phyloP scores from a whole-genome alignment of 345 rosid genomes.

The Geranium brycei region DNA sequence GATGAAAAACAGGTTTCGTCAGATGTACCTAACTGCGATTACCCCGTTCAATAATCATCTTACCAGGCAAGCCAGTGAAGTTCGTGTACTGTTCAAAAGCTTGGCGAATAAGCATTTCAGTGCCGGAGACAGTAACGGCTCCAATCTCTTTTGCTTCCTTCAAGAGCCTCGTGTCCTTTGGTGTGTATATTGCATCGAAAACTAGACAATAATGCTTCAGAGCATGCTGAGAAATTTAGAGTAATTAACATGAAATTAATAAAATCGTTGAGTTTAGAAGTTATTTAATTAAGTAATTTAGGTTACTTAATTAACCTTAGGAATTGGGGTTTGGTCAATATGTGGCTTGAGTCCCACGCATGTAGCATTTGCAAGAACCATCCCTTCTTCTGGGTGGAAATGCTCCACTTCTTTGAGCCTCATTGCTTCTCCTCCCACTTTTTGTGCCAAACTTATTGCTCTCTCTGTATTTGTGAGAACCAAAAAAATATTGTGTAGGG shows the following conservation, averaged over 20 bases:
- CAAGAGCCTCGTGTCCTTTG: constrained; percentile 30
- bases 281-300: too few species aligned
- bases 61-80: constrained; percentile 48
- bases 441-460: constrained; percentile 29
- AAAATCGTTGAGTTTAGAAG: too few species aligned
- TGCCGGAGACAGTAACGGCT: constrained; percentile 27
- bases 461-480: constrained; percentile 10
- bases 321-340: constrained; percentile 23
- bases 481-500: too few species aligned
- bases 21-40: too few species aligned
- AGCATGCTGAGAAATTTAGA: constrained; percentile 16
- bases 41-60: too few species aligned
- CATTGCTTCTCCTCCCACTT: constrained; percentile 30
- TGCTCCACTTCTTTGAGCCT: constrained; percentile 24
- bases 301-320: constrained; percentile 15
- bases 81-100: constrained; percentile 38
- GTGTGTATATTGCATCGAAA: constrained; percentile 37
- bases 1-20: too few species aligned
- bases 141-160: constrained; percentile 26
- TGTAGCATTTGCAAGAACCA: constrained; percentile 40
- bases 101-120: constrained; percentile 37
- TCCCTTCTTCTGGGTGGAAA: constrained; percentile 36
- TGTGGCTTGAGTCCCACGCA: constrained; percentile 31
- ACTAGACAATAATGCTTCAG: constrained; percentile 27
- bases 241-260: too few species aligned